Percentiles rank a stretch among this genome's conserved stretches.
These are phyloP conservation scores for Immersiporthe knoxdaviesiana DNA, from an alignment of 2,329 filamentous ascomycete species.

Conservation along the genomic window DNA sequence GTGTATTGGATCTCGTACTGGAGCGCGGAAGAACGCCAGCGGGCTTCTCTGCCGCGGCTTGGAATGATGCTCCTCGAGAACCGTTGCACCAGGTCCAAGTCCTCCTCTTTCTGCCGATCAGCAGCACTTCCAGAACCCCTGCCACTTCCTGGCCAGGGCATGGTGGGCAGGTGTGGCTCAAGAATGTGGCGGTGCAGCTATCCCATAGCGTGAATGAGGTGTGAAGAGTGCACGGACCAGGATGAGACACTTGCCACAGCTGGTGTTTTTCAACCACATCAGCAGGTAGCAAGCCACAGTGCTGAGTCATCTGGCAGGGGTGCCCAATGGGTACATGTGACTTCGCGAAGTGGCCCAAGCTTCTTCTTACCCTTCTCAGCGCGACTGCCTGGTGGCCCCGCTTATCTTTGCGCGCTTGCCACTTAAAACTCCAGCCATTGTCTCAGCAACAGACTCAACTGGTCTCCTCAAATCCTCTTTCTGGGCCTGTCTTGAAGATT, in stretches of 20 bases:
- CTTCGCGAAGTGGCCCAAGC: conserved; percentile 18
- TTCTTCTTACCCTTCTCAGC: not conserved
- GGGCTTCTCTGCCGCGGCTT: not conserved
- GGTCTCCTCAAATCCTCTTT: not conserved
- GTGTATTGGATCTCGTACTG: conserved; percentile 6
- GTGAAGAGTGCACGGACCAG: conserved; percentile 3
- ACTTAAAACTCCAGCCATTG: conserved; percentile 9
- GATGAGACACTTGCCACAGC: not conserved
- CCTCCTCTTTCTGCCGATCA: not conserved
- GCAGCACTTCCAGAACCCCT: not conserved
- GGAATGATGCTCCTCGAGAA: not conserved
- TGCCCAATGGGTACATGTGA: not conserved
- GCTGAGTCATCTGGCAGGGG: not conserved
- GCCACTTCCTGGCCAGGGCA: not conserved
- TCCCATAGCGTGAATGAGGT: not conserved
- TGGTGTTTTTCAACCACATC: not conserved
- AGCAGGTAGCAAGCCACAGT: not conserved
- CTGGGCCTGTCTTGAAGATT: not conserved
- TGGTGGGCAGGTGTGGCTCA: not conserved
- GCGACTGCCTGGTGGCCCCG: conserved; percentile 15
- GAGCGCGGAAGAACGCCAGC: not conserved
- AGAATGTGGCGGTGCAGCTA: not conserved
- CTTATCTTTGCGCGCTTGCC: conserved; percentile 8
- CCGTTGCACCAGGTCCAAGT: not conserved
- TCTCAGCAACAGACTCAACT: not conserved